Evolutionary conservation across 208 protist species (phyloP).

Genomic region (Trypanosoma rangeli): DNA sequence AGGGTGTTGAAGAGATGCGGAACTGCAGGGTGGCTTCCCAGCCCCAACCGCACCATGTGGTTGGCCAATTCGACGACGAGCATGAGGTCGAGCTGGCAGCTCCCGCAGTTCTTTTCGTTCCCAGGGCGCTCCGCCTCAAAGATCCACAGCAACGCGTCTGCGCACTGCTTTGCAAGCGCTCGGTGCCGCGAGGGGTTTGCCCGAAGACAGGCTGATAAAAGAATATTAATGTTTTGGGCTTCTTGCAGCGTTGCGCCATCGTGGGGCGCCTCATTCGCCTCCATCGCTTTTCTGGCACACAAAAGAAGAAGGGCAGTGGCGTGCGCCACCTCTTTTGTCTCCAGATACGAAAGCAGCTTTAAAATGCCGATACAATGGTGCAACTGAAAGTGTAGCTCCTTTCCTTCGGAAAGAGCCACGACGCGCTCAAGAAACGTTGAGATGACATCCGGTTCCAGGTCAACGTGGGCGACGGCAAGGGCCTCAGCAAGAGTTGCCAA

Average conservation of each 20-base stretch:
- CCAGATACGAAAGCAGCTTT: constrained; percentile 20
- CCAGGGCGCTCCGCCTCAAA: background rate
- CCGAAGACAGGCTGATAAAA: constrained; percentile 20
- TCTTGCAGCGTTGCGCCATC: background rate
- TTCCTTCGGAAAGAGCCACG: constrained; percentile 19
- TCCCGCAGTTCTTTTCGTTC: background rate
- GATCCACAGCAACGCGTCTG: constrained; percentile 10
- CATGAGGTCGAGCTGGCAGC: constrained; percentile 23
- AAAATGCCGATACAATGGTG: constrained; percentile 22
- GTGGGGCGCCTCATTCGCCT: background rate
- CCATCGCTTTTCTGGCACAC: background rate
- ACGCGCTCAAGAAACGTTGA: constrained; percentile 35
- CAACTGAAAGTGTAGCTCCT: constrained; percentile 4
- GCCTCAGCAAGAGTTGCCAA: constrained; percentile 46
- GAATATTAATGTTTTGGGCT: constrained; percentile 17
- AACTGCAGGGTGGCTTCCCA: constrained; percentile 35
- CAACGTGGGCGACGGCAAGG: constrained; percentile 52
- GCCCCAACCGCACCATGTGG: constrained; percentile 20
- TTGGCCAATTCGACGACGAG: constrained; percentile 26
- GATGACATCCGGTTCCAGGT: constrained; percentile 42
- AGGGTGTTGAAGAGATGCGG: constrained; percentile 40
- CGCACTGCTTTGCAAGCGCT: constrained; percentile 14
- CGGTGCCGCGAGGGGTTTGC: background rate
- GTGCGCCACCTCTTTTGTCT: background rate
- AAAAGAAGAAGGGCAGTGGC: constrained; percentile 17